Conservation (phyloP, 495 filamentous ascomycete species). For the Xylaria castorea region DNA sequence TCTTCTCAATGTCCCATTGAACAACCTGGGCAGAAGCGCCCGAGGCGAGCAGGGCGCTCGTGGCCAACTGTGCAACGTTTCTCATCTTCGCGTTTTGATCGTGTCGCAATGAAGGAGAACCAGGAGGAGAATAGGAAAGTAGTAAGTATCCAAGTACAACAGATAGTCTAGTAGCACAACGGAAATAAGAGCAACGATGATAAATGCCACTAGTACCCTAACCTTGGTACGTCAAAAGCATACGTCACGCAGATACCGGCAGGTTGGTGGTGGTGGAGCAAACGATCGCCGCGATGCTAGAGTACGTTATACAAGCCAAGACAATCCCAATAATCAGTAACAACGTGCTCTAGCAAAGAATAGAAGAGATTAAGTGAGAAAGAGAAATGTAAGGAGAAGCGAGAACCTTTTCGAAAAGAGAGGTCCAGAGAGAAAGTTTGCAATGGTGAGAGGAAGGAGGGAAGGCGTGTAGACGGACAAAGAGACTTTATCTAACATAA, state of each 20-base stretch:
- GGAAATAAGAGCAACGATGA: background rate
- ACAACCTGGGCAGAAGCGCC: constrained; percentile 47
- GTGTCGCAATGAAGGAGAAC: background rate
- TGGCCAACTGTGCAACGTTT: constrained; percentile 31
- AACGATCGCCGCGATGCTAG: constrained; percentile 9
- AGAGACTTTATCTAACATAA: constrained; percentile 1
- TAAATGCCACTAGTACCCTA: background rate
- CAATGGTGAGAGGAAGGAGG: background rate
- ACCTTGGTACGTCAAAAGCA: background rate
- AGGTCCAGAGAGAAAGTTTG: background rate
- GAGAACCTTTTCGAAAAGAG: background rate
- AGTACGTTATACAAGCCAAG: constrained; percentile 10
- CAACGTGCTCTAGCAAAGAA: background rate
- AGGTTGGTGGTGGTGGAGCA: background rate
- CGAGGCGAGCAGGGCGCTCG: constrained; percentile 43
- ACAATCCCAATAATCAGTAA: constrained; percentile 3
- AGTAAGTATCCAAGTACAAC: background rate
- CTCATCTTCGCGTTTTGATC: constrained; percentile 32
- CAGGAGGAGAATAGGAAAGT: background rate
- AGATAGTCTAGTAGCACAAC: background rate
- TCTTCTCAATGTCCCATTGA: constrained; percentile 51
- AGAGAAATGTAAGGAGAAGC: background rate
- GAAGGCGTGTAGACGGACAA: background rate
- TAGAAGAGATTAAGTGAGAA: background rate
- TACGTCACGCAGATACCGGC: background rate